Evolutionary conservation across 495 filamentous ascomycete genomes (phyloP), one percentile per base, ranked within the genome.

Genomic region (Margaritispora aquatica): DNA sequence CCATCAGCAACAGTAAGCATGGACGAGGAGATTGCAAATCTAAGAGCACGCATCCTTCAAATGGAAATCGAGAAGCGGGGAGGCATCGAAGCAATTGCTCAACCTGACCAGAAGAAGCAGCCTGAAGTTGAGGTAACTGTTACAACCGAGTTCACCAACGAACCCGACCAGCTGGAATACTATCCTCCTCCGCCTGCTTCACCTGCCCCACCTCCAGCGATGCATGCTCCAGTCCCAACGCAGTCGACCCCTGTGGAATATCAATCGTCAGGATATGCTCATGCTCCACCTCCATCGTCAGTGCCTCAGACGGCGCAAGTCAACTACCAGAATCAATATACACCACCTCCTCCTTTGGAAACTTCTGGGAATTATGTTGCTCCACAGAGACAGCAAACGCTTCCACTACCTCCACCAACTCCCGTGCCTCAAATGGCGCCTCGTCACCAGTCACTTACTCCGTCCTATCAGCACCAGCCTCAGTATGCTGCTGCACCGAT

Each of bases 1-100:
- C 17, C 4, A 5, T 7, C 8, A 9, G 44, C 44, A 9, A 47
- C 44, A 19, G 47, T 44, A 3, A 58, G 31, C n/a, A 63, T 63
- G 61, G 61, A 63, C 51, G 48, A 63, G 9, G 55, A 63, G 31
- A 63, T 63, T 17, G 41, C 51, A 13, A 24, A 58, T n/a, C 51
- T 63, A 17, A 63, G 59, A 51, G 61, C 61, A 9, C 29, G 22
- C 31, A 49, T 63, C 7, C 26, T 63, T 15, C 54, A 59, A 27
- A 51, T 63, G 55, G 61, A 63, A 52, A 49, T 63, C 9, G 61
- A 63, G 56, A 63, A 55, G 23, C 36, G 61, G 9, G 49, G 47
- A 36, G 51, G 27, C 10, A 5, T 29, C 15, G 26, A 3, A 22
- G 20, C 22, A 24, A 23, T 22, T 24, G 19, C 8, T 31, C 3